Evolutionary conservation across 176 grass and related monocot genomes (phyloP).

Genomic region (Carex parvula): DNA sequence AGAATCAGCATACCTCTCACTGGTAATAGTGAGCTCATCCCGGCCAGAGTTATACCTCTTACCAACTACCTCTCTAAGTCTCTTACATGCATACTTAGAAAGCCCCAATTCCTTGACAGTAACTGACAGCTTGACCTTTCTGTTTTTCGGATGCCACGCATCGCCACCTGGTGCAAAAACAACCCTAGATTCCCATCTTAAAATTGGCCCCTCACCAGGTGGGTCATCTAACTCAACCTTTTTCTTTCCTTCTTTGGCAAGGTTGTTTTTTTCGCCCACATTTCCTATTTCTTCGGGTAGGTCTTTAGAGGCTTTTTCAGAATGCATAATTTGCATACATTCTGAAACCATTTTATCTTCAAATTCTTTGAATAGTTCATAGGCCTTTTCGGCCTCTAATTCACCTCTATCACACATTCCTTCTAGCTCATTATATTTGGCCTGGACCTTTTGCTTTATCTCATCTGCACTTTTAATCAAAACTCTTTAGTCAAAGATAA

Average conservation of each 20-base stretch:
- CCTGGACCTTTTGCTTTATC: conserved; percentile 83
- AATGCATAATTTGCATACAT: conserved; percentile 54
- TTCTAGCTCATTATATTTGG: conserved; percentile 76
- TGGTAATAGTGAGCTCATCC: conserved; percentile 86
- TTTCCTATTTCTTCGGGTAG: conserved; percentile 5
- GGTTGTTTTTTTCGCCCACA: conserved; percentile 3
- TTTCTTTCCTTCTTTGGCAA: conserved; percentile 35
- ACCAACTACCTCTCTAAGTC: conserved; percentile 80
- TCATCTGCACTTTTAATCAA: conserved; percentile 54
- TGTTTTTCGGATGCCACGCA: conserved; percentile 89
- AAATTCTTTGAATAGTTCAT: conserved; percentile 83
- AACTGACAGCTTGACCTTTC: conserved; percentile 84
- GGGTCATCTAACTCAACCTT: conserved; percentile 68
- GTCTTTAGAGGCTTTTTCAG: conserved; percentile 35
- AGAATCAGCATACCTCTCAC: conserved; percentile 61
- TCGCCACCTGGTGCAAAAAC: conserved; percentile 84
- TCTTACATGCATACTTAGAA: conserved; percentile 57
- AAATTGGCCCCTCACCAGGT: conserved; percentile 79
- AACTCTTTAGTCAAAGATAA: conserved; percentile 22
- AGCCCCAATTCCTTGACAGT: conserved; percentile 86
- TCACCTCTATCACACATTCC: conserved; percentile 73
- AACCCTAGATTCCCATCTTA: conserved; percentile 81
- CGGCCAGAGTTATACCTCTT: conserved; percentile 83
- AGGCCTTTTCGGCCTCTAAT: conserved; percentile 78
- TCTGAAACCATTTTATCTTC: conserved; percentile 71